These are phyloP conservation scores for Tetradesmus lagerheimii DNA, from an alignment of 139 green algal species.

Conservation along the genomic window DNA sequence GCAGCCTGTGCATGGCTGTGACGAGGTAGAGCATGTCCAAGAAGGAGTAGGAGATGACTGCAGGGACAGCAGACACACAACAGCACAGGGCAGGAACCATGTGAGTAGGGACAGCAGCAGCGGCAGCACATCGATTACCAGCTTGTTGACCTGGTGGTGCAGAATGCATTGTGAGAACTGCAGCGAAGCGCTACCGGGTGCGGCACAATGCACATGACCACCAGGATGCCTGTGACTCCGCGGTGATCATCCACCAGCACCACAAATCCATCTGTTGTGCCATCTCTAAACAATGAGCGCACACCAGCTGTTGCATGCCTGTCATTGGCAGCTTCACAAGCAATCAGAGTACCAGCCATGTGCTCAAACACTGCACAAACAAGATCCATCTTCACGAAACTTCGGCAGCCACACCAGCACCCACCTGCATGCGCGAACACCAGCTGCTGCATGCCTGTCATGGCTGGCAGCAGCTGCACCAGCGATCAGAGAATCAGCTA, in stretches of 20 bases:
- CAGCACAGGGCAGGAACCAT: neutral
- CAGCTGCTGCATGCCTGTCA: slow-evolving; percentile 39
- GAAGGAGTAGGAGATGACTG: neutral
- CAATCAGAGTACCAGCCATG: too few species aligned
- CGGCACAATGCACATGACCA: too few species aligned
- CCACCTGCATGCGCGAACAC: neutral
- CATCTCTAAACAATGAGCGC: neutral
- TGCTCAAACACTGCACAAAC: neutral
- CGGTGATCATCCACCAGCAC: too few species aligned
- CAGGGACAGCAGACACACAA: neutral
- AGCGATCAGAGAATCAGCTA: too few species aligned
- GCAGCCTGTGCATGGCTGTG: neutral
- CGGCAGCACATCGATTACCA: neutral
- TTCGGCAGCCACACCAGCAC: neutral
- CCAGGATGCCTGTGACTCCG: too few species aligned
- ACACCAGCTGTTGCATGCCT: neutral
- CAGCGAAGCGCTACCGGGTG: too few species aligned
- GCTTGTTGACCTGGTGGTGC: neutral
- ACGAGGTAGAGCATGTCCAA: slow-evolving; percentile 18
- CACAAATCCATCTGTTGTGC: too few species aligned
- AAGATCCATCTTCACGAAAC: too few species aligned
- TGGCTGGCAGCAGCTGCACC: slow-evolving; percentile 6
- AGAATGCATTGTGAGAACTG: too few species aligned
- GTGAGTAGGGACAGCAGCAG: neutral
- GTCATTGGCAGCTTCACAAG: too few species aligned